Conservation (phyloP, 2,329 filamentous ascomycete genomes). For the Colletotrichum falcatum region DNA sequence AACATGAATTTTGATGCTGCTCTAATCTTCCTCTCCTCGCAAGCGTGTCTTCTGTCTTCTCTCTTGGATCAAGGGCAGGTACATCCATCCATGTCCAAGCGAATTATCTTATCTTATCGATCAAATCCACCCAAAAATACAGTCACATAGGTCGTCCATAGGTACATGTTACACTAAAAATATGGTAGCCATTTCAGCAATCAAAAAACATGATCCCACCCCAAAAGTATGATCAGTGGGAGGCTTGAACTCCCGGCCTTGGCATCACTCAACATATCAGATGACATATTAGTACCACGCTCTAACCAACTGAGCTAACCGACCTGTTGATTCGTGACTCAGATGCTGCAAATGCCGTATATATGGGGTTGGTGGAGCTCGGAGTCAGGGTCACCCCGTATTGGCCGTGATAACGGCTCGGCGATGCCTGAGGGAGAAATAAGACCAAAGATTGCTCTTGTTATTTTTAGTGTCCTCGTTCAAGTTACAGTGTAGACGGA, state of each 20-base stretch:
- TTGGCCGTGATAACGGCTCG: neutral
- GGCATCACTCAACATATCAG: constrained; percentile 35
- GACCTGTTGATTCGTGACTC: constrained; percentile 8
- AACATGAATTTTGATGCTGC: neutral
- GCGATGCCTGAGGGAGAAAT: neutral
- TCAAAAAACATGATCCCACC: neutral
- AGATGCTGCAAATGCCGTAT: neutral
- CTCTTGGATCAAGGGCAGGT: too few species aligned
- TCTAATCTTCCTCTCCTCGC: too few species aligned
- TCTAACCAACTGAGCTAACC: constrained; percentile 42
- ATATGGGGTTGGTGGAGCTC: neutral
- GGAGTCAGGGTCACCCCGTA: constrained; percentile 7
- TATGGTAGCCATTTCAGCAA: too few species aligned
- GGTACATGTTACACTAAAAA: too few species aligned
- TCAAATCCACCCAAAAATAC: neutral
- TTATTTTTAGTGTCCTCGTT: neutral
- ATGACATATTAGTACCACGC: constrained; percentile 40
- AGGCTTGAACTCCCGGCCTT: constrained; percentile 41
- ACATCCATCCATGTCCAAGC: too few species aligned
- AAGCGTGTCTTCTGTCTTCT: too few species aligned
- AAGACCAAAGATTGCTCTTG: neutral
- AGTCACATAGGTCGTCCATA: neutral
- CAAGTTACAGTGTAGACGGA: neutral
- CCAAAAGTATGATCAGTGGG: constrained; percentile 32
- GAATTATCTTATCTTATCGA: neutral